A percentile compares a stretch with the other conserved stretches of the same genome.
phyloP scores from a whole-genome alignment of 225 moss, liverwort and hornwort species.

The Physcomitrellopsis africana region DNA sequence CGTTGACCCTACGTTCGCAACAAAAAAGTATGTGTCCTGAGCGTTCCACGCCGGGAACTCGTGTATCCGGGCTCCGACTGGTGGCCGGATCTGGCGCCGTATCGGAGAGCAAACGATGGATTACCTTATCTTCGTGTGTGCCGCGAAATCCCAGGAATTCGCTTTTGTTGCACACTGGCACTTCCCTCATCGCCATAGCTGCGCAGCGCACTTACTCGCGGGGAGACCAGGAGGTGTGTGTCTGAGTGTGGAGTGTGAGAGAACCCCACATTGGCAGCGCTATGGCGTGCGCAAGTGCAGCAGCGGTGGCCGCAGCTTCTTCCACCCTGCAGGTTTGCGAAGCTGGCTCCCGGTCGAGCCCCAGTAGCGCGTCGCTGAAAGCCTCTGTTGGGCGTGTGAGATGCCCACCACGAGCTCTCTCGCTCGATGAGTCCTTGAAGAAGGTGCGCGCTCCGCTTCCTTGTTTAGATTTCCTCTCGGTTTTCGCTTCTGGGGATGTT shows the following conservation, averaged over 20 bases:
- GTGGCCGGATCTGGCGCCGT: too few relatives aligned
- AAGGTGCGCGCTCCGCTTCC: constrained; percentile 26
- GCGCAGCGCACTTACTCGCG: not conserved
- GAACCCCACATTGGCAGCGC: not conserved
- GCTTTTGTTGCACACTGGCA: too few relatives aligned
- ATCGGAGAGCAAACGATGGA: too few relatives aligned
- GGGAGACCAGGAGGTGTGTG: too few relatives aligned
- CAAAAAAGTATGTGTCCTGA: too few relatives aligned
- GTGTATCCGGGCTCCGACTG: too few relatives aligned
- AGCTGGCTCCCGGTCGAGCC: constrained; percentile 34
- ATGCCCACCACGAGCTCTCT: constrained; percentile 34
- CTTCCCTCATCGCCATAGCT: not conserved
- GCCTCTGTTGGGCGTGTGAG: constrained; percentile 23
- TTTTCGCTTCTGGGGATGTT: not conserved
- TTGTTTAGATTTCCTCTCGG: not conserved
- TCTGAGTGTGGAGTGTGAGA: not conserved
- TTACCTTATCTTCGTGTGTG: too few relatives aligned
- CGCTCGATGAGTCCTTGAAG: constrained; percentile 31
- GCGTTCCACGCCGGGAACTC: too few relatives aligned
- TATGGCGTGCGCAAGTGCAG: constrained; percentile 51
- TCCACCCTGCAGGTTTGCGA: constrained; percentile 40
- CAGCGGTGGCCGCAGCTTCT: constrained; percentile 34
- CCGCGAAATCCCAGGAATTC: too few relatives aligned
- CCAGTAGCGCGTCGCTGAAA: constrained; percentile 32
- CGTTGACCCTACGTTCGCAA: too few relatives aligned